Base-by-base conservation (phyloP, 164 flowering plant species). In the Warburgia ugandensis region DNA sequence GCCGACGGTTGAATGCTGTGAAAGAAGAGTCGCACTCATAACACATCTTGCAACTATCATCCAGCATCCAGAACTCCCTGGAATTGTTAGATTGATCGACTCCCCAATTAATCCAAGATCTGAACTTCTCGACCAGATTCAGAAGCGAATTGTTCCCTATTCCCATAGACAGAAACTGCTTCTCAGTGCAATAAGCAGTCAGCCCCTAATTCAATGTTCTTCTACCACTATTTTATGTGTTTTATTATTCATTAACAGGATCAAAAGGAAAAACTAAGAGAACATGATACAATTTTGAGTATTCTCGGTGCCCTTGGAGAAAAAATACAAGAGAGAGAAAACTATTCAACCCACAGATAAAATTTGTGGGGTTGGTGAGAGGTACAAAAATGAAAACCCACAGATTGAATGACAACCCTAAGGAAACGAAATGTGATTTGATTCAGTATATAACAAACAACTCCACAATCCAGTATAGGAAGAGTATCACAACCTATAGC, bases 41-140 rank as follows among this genome's bases (percentile, higher is more conserved):
- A 63, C 86, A 82, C 69, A 67, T 72, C 38, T 49, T 72, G 63
- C 38, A 55, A 64, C 63, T 50, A 70, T 47, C 63, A 29, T 39
- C 42, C 4, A 67, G 63, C 82, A 72, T 73, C 53, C 68, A 62
- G 29, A 55, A 60, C 36, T 72, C 63, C 37, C 56, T 41, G 4
- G 67, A 55, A 3, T 50, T 42, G 35, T 62, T 33, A 28, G 44
- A 53, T 21, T 40, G 17, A 57, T 58, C 61, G 19, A 22, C 46
- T 33, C 70, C 68, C 78, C 71, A 60, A 51, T 62, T 60, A 50
- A 81, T 55, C 85, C 81, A 80, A 74, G 71, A 73, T 68, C 73
- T 68, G 65, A 76, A 65, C 61, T 73, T 82, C 25, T 64, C 65
- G 29, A 77, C 58, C 28, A 79, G 70, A 73, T 73, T 67, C 52